Evolutionary conservation across 805 yeast genomes (phyloP), one percentile per base, ranked within the genome.

Genomic region (Lipomyces japonicus): DNA sequence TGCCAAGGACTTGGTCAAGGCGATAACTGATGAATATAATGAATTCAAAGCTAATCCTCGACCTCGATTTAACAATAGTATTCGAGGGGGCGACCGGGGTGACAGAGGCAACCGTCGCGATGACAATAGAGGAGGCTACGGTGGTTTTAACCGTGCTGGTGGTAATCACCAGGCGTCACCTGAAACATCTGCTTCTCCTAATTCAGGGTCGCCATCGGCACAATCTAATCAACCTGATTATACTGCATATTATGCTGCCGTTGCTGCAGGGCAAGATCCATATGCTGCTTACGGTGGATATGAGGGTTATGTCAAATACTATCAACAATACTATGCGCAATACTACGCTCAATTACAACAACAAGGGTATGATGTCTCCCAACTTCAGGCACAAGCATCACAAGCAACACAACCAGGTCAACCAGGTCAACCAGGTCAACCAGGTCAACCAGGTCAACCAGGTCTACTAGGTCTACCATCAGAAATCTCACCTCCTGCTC

Each of bases 241-340:
- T 42, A 50, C 57, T 3, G 53, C 60, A 14, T 56, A 52, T 38
- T 56, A 56, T 35, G 59, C 53, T 7, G 55, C 53, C 23, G 56
- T 47, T 16, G 61, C 59, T 3, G 53, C 57, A 3, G 62, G 61
- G 16, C 57, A 49, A 21, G 62, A 59, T 39, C 61, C 61, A 28
- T 59, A 59, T 40, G 61, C 63, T 4, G 61, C 59, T 22, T 59
- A 59, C 32, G 62, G 62, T 26, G 63, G 63, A 22, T 59, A 59
- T 37, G 59, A 59, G 19, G 61, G 53, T 9, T 59, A 59, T 46
- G 58, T 57, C 28, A 57, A 44, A 41, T 55, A 56, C 31, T 59
- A 53, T 38, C 60, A 58, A 42, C 60, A 57, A 42, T 55, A 55
- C 39, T 53, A 55, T 36, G 58, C 50, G 18, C 61, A 57, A 35